phyloP scores from a whole-genome alignment of 2,329 filamentous ascomycete genomes.

The Fusarium metavorans region DNA sequence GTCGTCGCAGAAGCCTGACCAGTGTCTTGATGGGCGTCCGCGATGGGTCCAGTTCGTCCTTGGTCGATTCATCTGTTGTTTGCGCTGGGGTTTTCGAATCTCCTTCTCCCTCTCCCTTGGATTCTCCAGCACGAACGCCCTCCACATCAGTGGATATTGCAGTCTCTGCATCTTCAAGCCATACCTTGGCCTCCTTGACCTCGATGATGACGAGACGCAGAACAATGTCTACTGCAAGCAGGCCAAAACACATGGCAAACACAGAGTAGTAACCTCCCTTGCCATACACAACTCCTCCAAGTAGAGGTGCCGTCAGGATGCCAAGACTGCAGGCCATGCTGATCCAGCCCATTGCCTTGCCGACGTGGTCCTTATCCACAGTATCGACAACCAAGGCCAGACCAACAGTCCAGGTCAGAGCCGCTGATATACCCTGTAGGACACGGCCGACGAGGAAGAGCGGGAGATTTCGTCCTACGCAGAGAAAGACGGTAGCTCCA shows the following conservation, averaged over 20 bases:
- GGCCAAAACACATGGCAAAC: slow-evolving; percentile 52
- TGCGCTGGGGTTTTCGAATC: not conserved
- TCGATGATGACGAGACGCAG: slow-evolving; percentile 51
- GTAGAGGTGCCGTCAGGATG: slow-evolving; percentile 47
- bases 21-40: slow-evolving; percentile 39
- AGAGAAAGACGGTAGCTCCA: slow-evolving; percentile 49
- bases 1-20: slow-evolving; percentile 44
- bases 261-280: slow-evolving; percentile 50
- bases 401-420: slow-evolving; percentile 53
- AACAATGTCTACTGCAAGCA: slow-evolving; percentile 48
- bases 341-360: slow-evolving; percentile 50
- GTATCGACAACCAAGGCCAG: slow-evolving; percentile 52
- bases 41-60: slow-evolving; percentile 1
- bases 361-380: slow-evolving; percentile 47
- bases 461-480: slow-evolving; percentile 45
- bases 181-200: slow-evolving; percentile 47
- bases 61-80: slow-evolving; percentile 1
- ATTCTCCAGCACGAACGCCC: not conserved
- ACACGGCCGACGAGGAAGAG: slow-evolving; percentile 50
- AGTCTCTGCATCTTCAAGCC: slow-evolving; percentile 32
- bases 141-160: slow-evolving; percentile 2
- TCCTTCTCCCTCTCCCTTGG: not conserved
- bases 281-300: slow-evolving; percentile 51
- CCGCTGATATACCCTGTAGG: slow-evolving; percentile 50
- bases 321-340: slow-evolving; percentile 50